Base-by-base conservation (phyloP, 495 filamentous ascomycete species). In the Baudoinia panamericana region DNA sequence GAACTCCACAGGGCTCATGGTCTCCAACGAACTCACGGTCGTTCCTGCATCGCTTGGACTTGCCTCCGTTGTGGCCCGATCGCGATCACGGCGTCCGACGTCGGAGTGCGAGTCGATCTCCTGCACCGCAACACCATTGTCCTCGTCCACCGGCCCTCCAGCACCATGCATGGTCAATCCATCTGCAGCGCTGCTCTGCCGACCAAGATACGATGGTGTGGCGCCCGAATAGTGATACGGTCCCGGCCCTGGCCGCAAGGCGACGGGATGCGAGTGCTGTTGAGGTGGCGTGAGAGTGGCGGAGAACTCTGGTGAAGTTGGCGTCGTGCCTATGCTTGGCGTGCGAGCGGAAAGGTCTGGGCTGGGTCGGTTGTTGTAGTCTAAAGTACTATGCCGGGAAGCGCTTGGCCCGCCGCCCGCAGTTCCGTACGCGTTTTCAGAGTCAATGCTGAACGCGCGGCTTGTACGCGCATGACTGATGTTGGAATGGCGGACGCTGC, bases 131-230 rank as follows among this genome's bases (percentile, higher is more conserved):
- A n/a, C n/a, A n/a, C n/a, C n/a, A 15, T 10, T 20, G 23, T 29
- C 30, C 16, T 20, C 30, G 1, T 22, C 7, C 22, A 25, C 33
- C 18, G 19, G 17, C 17, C n/a, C n/a, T n/a, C n/a, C n/a, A 6
- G 41, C 41, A 22, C 50, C 50, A 39, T 46, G 50, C 50, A 53
- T 53, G 28, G 45, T 46, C 45, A 45, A 13, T 19, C 43, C 42
- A 15, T 43, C 26, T 13, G 25, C 34, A 4, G 51, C 46, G 9
- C 21, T 33, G 6, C 4, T 15, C 43, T 54, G 46, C 9, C 51
- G 28, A 8, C 39, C 43, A 2, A 51, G 1, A 24, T 37, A 51
- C n/a, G 36, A 42, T 7, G 37, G 18, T 16, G 48, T 51, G 9
- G 34, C 16, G 12, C 4, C n/a, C n/a, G n/a, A 22, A 18, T 30